These are phyloP conservation scores for Apocynum venetum DNA, from an alignment of 257 asterid genomes.

Conservation along the genomic window DNA sequence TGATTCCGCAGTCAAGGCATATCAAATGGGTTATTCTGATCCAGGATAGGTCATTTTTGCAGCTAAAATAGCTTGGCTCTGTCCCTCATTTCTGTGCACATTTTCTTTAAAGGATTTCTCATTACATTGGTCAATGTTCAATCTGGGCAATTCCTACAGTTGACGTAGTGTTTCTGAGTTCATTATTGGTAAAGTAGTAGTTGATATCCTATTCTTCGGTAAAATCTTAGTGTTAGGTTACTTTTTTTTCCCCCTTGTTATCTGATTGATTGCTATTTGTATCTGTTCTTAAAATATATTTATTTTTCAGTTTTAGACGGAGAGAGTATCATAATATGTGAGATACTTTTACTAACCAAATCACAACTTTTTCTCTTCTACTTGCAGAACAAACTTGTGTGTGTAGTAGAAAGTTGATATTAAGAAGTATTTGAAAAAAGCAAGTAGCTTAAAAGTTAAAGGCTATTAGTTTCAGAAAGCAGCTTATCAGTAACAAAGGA, in stretches of 20 bases:
- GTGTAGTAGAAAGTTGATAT: too few species aligned
- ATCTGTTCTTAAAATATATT: too few species aligned
- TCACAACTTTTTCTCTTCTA: too few species aligned
- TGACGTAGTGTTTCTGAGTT: slow-evolving; percentile 77
- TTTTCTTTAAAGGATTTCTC: slow-evolving; percentile 43
- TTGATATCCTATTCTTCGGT: not conserved
- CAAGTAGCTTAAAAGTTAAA: too few species aligned
- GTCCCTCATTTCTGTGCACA: slow-evolving; percentile 38
- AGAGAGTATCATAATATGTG: too few species aligned
- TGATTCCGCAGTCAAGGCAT: slow-evolving; percentile 15
- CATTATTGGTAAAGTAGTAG: slow-evolving; percentile 57
- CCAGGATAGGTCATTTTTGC: slow-evolving; percentile 46
- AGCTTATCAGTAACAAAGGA: too few species aligned
- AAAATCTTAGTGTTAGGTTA: not conserved
- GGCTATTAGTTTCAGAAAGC: too few species aligned
- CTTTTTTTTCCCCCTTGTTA: not conserved
- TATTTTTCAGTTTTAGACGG: too few species aligned
- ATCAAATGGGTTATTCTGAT: slow-evolving; percentile 44
- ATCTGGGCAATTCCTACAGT: slow-evolving; percentile 57
- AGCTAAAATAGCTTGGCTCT: slow-evolving; percentile 42
- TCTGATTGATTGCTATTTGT: not conserved
- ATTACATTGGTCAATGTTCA: slow-evolving; percentile 34
- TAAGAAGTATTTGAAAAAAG: too few species aligned
- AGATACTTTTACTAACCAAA: too few species aligned
- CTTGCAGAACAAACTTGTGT: too few species aligned